Evolutionary conservation across 495 filamentous ascomycete species (phyloP), one percentile per base, ranked within the genome.

Genomic region (Xylaria longipes): DNA sequence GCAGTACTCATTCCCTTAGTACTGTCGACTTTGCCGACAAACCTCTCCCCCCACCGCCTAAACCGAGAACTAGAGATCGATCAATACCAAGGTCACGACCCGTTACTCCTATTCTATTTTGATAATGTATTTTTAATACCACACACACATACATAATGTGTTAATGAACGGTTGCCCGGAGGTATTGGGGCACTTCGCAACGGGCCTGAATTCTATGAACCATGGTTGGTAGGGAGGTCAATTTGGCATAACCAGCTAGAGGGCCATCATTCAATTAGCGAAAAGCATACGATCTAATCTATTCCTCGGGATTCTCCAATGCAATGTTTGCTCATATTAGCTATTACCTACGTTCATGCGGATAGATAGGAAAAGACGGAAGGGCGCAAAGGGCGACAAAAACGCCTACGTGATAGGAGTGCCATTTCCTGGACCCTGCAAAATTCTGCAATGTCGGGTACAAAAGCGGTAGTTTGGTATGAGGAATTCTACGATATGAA

Each of bases 61-160:
- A 25, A 39, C 31, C 68, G 33, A 39, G 37, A 39, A 3, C 33
- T 14, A 70, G 35, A 5, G 68, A 64, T 52, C 58, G 68, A 17
- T 43, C 68, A n/a, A 43, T 70, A 64, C 12, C 58, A 29, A 64
- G 58, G 27, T 64, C 58, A 56, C 68, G 68, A 33, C 60, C 57
- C 22, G 45, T 56, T 43, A 63, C 45, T 54, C 68, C 68, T 20
- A 60, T 39, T 56, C 33, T 56, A 33, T 70, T 54, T 35, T 33
- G 2, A 43, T 64, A 37, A 22, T 45, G 2, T 15, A 33, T 15
- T 25, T 39, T 27, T 48, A 1, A 8, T 46, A n/a, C 17, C 12
- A n/a, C n/a, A 45, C 33, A 22, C 12, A 27, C 46, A 45, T 41
- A 31, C 31, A 65, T 48, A 31, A 48, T 1, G 5, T 48, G 12